A percentile compares a stretch with the other conserved stretches of the same genome.
Conservation (phyloP, 2,329 filamentous ascomycete genomes). For the Anthostomella pinea region DNA sequence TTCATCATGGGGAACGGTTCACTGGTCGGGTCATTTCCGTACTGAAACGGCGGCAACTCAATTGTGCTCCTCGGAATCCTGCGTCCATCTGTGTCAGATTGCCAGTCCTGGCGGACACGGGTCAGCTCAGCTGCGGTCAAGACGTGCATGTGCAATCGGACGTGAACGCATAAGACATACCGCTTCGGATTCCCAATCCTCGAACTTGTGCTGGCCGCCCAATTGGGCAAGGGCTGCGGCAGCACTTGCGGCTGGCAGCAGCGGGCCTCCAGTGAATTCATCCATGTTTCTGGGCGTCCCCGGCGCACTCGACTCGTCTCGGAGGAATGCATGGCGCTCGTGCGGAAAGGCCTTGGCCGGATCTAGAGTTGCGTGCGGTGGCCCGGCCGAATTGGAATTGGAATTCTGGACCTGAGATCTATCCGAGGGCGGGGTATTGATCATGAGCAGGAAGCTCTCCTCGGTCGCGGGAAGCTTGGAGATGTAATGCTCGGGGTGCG, state of each 20-base stretch:
- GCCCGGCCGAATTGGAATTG: no score
- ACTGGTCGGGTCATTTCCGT: slow-evolving; percentile 63
- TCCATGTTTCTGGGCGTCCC: slow-evolving; percentile 67
- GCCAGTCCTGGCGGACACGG: slow-evolving; percentile 55
- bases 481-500: slow-evolving; percentile 96
- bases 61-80: slow-evolving; percentile 65
- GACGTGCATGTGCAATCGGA: no score
- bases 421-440: slow-evolving; percentile 81
- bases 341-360: slow-evolving; percentile 49
- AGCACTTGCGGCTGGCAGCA: slow-evolving; percentile 69
- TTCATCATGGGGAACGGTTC: slow-evolving; percentile 67
- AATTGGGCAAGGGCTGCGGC: slow-evolving; percentile 86
- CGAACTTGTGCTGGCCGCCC: slow-evolving; percentile 66
- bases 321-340: slow-evolving; percentile 65
- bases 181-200: slow-evolving; percentile 76
- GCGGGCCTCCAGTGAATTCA: slow-evolving; percentile 62
- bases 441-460: slow-evolving; percentile 96
- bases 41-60: slow-evolving; percentile 69
- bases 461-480: slow-evolving; percentile 96
- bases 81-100: slow-evolving; percentile 67
- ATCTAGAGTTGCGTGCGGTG: slow-evolving; percentile 26
- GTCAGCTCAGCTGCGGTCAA: slow-evolving; percentile 21
- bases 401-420: slow-evolving; percentile 50
- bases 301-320: slow-evolving; percentile 64
- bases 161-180: slow-evolving; percentile 55